A percentile compares a stretch with the other conserved stretches of the same genome.
phyloP scores from a whole-genome alignment of 2,329 filamentous ascomycete genomes.

The Coniochaeta prunicola region DNA sequence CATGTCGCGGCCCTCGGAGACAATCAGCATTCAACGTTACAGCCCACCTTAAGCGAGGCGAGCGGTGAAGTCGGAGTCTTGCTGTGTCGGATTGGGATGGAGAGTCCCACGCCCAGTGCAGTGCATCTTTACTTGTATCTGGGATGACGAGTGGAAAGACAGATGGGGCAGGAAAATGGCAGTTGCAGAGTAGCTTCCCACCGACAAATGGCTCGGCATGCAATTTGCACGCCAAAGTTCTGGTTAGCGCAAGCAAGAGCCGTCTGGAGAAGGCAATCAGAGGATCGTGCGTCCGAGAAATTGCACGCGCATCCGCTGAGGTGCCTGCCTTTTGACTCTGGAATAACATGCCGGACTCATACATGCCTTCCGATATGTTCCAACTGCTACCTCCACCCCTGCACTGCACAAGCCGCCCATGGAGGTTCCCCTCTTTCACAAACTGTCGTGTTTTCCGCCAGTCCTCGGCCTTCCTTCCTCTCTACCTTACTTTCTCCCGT shows the following conservation, averaged over 20 bases:
- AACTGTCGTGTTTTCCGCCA: constrained; percentile 6
- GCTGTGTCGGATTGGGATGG: neutral
- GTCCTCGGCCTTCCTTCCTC: constrained; percentile 2
- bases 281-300: neutral
- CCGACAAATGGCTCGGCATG: neutral
- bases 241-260: neutral
- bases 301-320: neutral
- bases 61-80: neutral
- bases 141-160: neutral
- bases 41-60: neutral
- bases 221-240: neutral
- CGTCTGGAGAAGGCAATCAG: neutral
- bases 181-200: neutral
- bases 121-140: neutral
- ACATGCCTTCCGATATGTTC: neutral
- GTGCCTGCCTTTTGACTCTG: neutral
- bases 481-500: neutral
- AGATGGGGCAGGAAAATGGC: neutral
- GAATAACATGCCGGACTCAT: neutral
- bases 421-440: neutral
- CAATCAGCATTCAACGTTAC: neutral
- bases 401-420: neutral
- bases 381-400: neutral
- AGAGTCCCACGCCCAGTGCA: neutral
- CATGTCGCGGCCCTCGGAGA: neutral